These are phyloP conservation scores for Daedaleopsis sinensis DNA, from an alignment of 768 basidiomycete species.

Conservation along the genomic window DNA sequence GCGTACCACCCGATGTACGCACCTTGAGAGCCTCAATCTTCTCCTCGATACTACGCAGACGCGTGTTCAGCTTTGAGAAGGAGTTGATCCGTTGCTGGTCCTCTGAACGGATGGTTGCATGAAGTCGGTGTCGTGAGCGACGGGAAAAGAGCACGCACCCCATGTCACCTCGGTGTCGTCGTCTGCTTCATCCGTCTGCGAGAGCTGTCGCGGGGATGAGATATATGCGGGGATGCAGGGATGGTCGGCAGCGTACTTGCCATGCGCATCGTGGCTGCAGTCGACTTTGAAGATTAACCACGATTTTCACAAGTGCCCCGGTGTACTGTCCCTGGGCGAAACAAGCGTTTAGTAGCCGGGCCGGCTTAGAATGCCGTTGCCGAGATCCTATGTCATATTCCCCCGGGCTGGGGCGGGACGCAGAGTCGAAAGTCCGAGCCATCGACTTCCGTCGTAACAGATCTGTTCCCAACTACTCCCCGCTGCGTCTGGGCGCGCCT, in stretches of 20 bases:
- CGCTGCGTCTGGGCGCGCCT: not conserved
- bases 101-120: conserved; percentile 39
- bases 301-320: not conserved
- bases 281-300: not conserved
- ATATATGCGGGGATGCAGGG: not conserved
- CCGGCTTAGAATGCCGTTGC: too few species aligned
- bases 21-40: conserved; percentile 78
- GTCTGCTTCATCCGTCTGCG: conserved; percentile 76
- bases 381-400: not conserved
- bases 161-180: conserved; percentile 81
- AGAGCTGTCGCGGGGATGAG: conserved; percentile 46
- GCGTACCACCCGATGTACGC: conserved; percentile 6
- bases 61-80: conserved; percentile 89
- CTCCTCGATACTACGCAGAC: conserved; percentile 71
- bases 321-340: not conserved
- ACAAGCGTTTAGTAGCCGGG: not conserved
- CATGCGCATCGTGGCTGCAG: conserved; percentile 20
- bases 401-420: not conserved
- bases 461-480: too few species aligned
- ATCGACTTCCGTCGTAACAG: too few species aligned
- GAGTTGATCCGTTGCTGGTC: conserved; percentile 85
- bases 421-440: too few species aligned
- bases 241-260: conserved; percentile 14
- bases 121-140: not conserved
- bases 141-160: conserved; percentile 51